Base-by-base conservation (phyloP, 2,329 filamentous ascomycete species). In the Knoxdaviesia capensis region DNA sequence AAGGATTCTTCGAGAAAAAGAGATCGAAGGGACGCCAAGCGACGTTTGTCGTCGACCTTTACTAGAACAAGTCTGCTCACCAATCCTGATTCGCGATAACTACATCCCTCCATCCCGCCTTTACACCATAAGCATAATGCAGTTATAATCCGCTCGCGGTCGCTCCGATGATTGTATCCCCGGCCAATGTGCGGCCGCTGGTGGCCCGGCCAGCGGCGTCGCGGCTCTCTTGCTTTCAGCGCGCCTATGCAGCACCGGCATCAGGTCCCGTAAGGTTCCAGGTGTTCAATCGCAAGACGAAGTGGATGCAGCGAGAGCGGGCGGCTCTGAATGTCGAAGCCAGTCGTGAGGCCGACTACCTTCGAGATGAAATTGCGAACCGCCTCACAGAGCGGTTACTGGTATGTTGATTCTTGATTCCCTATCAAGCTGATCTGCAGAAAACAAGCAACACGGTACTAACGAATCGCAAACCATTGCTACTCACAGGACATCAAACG, bases 281-380 rank as follows among this genome's bases (percentile, higher is more conserved):
- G 50, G 82, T 98, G 57, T 98, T 98, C 72, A 92, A 93, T 60
- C 74, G 77, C 47, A 72, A 73, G 50, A 74, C 78, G 28, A 98
- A 98, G 67, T 87, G 82, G 67, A 63, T 90, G 40, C 90, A 98
- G 57, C 92, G 85, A 58, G 86, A 96, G 58, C 74, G 88, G 47
- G 81, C 86, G 1, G 87, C 83, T 1, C 56, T 66, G 38, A 66
- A 88, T 54, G 63, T 71, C 7, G 73, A 83, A 48, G 60, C 69
- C 48, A 86, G 86, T 55, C 72, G 88, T 10, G 72, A 82, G 52
- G 80, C 85, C 29, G 90, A 96, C 61, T 96, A 96, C 55, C 65
- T 98, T 43, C 86, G 87, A 56, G 86, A 96, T 55, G 88, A 96
- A 57, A 80, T 94, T 5, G 90, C 90, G 41, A 66, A 69, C 38